Conservation (phyloP, 2,329 filamentous ascomycete genomes). For the Mycosphaerelloides madeirae region DNA sequence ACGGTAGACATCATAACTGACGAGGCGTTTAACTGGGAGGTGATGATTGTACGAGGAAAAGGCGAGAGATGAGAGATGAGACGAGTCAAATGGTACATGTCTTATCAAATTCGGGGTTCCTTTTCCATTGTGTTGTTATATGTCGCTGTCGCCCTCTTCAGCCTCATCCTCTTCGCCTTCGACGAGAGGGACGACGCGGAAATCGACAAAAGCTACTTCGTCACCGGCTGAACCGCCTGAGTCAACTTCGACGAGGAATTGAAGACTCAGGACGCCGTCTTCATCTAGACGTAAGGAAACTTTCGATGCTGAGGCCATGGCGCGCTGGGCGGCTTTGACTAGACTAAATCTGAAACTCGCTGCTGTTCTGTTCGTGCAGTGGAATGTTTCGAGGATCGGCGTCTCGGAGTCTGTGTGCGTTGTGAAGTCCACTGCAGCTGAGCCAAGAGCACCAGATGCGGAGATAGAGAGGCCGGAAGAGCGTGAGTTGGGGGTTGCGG, state of each 20-base stretch:
- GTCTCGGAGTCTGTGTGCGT: constrained; percentile 25
- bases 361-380: constrained; percentile 54
- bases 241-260: constrained; percentile 92
- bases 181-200: constrained; percentile 71
- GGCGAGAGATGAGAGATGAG: too few relatives aligned
- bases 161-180: constrained; percentile 53
- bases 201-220: constrained; percentile 70
- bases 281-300: constrained; percentile 84
- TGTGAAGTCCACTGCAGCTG: constrained; percentile 56
- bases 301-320: constrained; percentile 91
- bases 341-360: constrained; percentile 83
- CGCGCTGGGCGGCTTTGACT: constrained; percentile 76
- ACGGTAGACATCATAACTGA: too few relatives aligned
- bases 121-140: too few relatives aligned
- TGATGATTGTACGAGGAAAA: too few relatives aligned
- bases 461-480: constrained; percentile 64
- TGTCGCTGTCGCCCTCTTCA: constrained; percentile 15
- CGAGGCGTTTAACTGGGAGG: too few relatives aligned
- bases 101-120: too few relatives aligned
- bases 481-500: constrained; percentile 36
- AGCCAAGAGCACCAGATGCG: constrained; percentile 56
- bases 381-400: constrained; percentile 67
- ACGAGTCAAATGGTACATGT: too few relatives aligned
- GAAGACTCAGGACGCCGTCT: constrained; percentile 86
- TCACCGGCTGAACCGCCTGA: constrained; percentile 20